Conservation (phyloP, 148 eudicot species). For the Salicornia ramosissima region DNA sequence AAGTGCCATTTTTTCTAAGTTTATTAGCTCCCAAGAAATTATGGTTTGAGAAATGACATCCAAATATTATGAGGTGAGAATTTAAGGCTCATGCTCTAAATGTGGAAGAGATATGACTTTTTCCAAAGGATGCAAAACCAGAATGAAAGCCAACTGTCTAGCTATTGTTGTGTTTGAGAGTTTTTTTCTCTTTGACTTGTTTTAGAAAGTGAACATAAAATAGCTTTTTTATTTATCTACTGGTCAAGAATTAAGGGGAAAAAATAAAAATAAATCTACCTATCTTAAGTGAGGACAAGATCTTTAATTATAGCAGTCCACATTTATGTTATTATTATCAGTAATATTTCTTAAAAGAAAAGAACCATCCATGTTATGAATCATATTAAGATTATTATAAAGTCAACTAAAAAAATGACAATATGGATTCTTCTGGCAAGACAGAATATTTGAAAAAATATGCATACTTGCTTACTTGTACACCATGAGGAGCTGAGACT, state of each 20-base stretch:
- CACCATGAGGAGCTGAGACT: slow-evolving; percentile 11
- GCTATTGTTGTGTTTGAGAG: slow-evolving; percentile 22
- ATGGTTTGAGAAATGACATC: slow-evolving; percentile 2
- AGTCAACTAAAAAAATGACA: not conserved
- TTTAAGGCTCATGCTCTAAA: slow-evolving; percentile 25
- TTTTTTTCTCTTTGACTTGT: slow-evolving; percentile 14
- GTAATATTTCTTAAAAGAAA: not conserved
- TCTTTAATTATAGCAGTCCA: not conserved
- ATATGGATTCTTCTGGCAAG: not conserved
- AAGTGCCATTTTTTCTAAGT: slow-evolving; percentile 20
- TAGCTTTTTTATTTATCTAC: not conserved
- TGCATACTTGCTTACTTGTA: slow-evolving; percentile 14
- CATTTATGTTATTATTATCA: no score
- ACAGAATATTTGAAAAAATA: not conserved
- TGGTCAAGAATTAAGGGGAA: slow-evolving; percentile 1
- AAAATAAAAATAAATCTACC: no score
- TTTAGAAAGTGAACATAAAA: slow-evolving; percentile 11
- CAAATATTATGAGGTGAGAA: slow-evolving; percentile 33
- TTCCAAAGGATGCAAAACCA: slow-evolving; percentile 16
- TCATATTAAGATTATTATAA: not conserved
- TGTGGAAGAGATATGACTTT: slow-evolving; percentile 30
- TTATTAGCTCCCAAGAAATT: slow-evolving; percentile 10
- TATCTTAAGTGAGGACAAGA: slow-evolving; percentile 1
- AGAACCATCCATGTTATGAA: not conserved
- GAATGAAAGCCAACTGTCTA: slow-evolving; percentile 12